These are phyloP conservation scores for Pascua sp. DNA, from an alignment of 1,284 basidiomycete genomes.

Conservation along the genomic window DNA sequence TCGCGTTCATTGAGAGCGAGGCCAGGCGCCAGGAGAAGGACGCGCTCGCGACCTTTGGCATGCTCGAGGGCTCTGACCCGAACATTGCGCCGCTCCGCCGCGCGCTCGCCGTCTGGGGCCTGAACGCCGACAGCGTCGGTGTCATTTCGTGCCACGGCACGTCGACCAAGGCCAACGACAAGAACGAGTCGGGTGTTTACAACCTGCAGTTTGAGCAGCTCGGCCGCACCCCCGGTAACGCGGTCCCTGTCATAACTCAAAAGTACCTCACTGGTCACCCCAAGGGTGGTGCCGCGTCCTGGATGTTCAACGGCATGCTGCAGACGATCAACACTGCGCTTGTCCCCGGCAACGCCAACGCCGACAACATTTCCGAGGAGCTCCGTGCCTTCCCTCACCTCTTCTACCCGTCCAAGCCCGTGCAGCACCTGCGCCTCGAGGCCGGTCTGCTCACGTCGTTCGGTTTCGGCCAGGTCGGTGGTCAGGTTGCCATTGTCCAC, in stretches of 20 bases:
- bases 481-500: constrained; percentile 81
- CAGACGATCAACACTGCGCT: constrained; percentile 82
- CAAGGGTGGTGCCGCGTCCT: constrained; percentile 95
- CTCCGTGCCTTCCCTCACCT: constrained; percentile 87
- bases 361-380: constrained; percentile 90
- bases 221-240: constrained; percentile 85
- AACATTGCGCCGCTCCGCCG: constrained; percentile 85
- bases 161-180: constrained; percentile 95
- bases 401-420: constrained; percentile 95
- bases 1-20: constrained; percentile 81
- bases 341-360: constrained; percentile 95
- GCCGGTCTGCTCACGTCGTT: constrained; percentile 94
- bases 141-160: constrained; percentile 63
- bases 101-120: constrained; percentile 92
- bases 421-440: constrained; percentile 87
- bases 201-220: constrained; percentile 87
- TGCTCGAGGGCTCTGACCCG: constrained; percentile 85
- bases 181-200: constrained; percentile 97
- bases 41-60: constrained; percentile 81
- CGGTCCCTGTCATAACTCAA: constrained; percentile 93
- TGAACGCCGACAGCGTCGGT: constrained; percentile 83
- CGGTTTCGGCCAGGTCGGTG: constrained; percentile 99
- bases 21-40: constrained; percentile 87
- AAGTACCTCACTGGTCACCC: constrained; percentile 94
- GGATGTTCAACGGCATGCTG: constrained; percentile 92